These are phyloP conservation scores for Candida koratica DNA, from an alignment of 805 yeast genomes.

Conservation along the genomic window DNA sequence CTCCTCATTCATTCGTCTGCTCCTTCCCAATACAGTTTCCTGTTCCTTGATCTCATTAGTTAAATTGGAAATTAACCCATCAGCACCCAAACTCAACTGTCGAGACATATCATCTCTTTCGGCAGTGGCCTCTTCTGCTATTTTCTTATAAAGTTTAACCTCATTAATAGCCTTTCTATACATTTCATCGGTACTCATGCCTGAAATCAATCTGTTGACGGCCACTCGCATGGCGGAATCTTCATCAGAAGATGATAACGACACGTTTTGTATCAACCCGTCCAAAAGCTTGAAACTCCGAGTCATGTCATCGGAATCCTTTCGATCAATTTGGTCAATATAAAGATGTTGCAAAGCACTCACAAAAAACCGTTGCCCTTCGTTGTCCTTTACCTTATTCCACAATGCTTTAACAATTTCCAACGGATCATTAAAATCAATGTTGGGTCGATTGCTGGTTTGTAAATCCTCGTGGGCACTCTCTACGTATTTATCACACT, in stretches of 20 bases:
- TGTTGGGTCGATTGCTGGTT: slow-evolving; percentile 33
- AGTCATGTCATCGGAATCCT: slow-evolving; percentile 38
- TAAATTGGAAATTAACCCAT: slow-evolving; percentile 61
- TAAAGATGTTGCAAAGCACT: slow-evolving; percentile 66
- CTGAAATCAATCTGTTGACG: slow-evolving; percentile 64
- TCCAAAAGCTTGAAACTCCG: slow-evolving; percentile 60
- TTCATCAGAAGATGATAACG: slow-evolving; percentile 50
- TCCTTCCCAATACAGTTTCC: slow-evolving; percentile 51
- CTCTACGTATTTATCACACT: slow-evolving; percentile 59
- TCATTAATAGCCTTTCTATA: slow-evolving; percentile 66
- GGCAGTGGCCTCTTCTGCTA: slow-evolving; percentile 52
- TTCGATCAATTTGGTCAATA: slow-evolving; percentile 50
- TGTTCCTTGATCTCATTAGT: slow-evolving; percentile 61
- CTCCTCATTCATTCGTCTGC: slow-evolving; percentile 59
- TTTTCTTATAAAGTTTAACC: slow-evolving; percentile 47
- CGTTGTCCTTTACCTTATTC: slow-evolving; percentile 52
- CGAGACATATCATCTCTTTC: slow-evolving; percentile 61
- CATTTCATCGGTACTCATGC: slow-evolving; percentile 80
- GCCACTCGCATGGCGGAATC: slow-evolving; percentile 62
- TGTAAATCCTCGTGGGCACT: slow-evolving; percentile 42
- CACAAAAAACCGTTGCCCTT: slow-evolving; percentile 54
- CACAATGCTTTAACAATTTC: slow-evolving; percentile 61
- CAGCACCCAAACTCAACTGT: slow-evolving; percentile 71
- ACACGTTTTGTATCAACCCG: slow-evolving; percentile 60
- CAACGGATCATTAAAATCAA: slow-evolving; percentile 67